These are phyloP conservation scores for Mortierella sp. DNA, from an alignment of 371 early-diverging fungal species.

Conservation along the genomic window DNA sequence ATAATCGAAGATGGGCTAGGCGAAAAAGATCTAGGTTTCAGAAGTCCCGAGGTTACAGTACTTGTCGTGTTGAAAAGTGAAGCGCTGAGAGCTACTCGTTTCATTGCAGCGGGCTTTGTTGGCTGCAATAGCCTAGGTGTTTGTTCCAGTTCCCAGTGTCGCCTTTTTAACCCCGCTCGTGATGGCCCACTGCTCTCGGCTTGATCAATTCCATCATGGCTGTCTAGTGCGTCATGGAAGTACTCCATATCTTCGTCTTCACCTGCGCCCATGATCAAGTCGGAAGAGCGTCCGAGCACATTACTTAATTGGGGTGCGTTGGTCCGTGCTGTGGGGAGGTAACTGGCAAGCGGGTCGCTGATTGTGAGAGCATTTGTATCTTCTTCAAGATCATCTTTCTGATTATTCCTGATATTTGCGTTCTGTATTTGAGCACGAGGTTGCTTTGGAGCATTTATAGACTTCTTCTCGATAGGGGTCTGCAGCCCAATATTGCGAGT, in stretches of 20 bases:
- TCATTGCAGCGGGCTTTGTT: slow-evolving; percentile 13
- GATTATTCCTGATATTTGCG: slow-evolving; percentile 12
- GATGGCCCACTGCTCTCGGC: slow-evolving; percentile 1
- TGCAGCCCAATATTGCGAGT: not conserved
- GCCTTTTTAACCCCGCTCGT: slow-evolving; percentile 13
- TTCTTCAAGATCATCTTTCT: slow-evolving; percentile 9
- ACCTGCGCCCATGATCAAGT: not conserved
- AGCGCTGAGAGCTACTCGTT: slow-evolving; percentile 24
- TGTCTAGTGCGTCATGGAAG: slow-evolving; percentile 38
- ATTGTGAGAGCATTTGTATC: slow-evolving; percentile 6
- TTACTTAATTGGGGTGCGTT: not conserved
- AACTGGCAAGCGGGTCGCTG: slow-evolving; percentile 30
- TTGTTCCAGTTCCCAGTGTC: slow-evolving; percentile 37
- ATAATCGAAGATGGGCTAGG: not conserved
- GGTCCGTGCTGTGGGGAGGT: slow-evolving; percentile 13
- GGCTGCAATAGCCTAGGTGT: slow-evolving; percentile 20
- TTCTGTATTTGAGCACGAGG: not conserved
- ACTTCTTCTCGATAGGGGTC: not conserved
- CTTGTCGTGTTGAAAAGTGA: not conserved
- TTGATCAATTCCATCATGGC: not conserved
- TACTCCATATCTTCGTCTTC: slow-evolving; percentile 15
- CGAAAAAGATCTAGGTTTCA: slow-evolving; percentile 24
- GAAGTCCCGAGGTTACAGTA: not conserved
- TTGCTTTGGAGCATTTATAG: not conserved
- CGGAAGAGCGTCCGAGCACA: not conserved